Evolutionary conservation across 805 yeast genomes (phyloP), one percentile per base, ranked within the genome.

Genomic region (Starmerella floricola): DNA sequence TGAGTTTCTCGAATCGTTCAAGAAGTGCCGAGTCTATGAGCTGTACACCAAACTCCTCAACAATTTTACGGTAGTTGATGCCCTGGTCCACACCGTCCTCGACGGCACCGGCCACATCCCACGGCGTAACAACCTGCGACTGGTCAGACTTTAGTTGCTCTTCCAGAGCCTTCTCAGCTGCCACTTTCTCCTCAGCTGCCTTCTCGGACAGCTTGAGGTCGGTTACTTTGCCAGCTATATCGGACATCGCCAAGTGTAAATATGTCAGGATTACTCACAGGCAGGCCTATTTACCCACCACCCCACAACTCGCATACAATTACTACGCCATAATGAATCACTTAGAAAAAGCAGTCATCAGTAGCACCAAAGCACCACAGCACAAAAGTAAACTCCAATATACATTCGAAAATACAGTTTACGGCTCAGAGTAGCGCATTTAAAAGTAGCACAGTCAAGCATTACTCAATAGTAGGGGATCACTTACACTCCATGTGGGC

Each of bases 41-140:
- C 48, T 67, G 75, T 29, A 97, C 86, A 54, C 98, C 98, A 55
- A 91, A 91, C 58, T 82, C 83, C 49, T 68, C 68, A 55, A 85
- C 81, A 52, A 91, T 69, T 64, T 85, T 85, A 45, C 84, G 88
- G 60, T 91, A 91, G 65, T 91, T 95, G 53, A 91, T 87, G 21
- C 76, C 86, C 61, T 81, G 87, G n/a, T 81, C 74, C 54, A 79
- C 69, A 41, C 98, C 98, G 55, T 87, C 94, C 44, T 85, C 95
- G 36, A 88, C 93, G 2, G 96, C 97, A 45, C 97, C 98, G 63
- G 83, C 95, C 24, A 91, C 98, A 61, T 91, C 98, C 98, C 98
- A 91, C 37, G 98, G 98, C 1, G 98, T 91, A 46, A 81, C 70
- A 28, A 66, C 69, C 58, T 79, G 87, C 11, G 31, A 40, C 36